Base-by-base conservation (phyloP, 345 rosid species). In the Populus ilicifolia region DNA sequence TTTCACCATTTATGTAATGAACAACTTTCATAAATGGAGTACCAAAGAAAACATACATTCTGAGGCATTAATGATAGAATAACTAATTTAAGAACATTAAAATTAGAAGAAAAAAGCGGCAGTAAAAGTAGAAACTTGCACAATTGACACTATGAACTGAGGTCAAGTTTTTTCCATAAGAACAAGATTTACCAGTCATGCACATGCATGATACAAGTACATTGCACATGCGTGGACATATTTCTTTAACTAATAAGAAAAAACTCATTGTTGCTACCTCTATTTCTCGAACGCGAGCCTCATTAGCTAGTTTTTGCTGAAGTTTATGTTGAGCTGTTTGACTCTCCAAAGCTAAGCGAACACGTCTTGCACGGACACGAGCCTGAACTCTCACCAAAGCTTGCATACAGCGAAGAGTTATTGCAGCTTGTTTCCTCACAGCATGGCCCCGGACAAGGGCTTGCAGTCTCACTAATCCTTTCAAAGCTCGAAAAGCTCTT, bases 301-400 rank as follows among this genome's bases (percentile, higher is more conserved):
- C 98, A 79, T 90, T 88, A 54, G 79, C 97, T 64, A 96, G 84
- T 83, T 92, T 94, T 68, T 91, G 92, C 88, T 96, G 97, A 84
- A 84, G 83, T 69, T 86, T 92, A 76, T 90, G 92, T 76, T 89
- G 91, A 35, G 86, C 79, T 1, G 94, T 92, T 85, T 96, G 88
- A 89, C 93, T 88, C 85, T 96, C 98, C 87, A 96, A 83, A 39
- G 98, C 90, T 44, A 96, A 76, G 71, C 99, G 99, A 79, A 94
- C 97, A 68, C 94, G 97, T 83, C 99, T 91, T 59, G 99, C 98
- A 14, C 98, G 90, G 30, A 94, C 94, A 81, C 98, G 98, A 75
- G 98, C 99, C 86, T 96, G 99, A 85, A 96, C 99, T 83, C 98
- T 92, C 74, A 94, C 99, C 66, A 96, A 87, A 36, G 99, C 99